A percentile compares a stretch with the other conserved stretches of the same genome.
phyloP scores from a whole-genome alignment of 768 basidiomycete species.

The Serpula lacrymans region DNA sequence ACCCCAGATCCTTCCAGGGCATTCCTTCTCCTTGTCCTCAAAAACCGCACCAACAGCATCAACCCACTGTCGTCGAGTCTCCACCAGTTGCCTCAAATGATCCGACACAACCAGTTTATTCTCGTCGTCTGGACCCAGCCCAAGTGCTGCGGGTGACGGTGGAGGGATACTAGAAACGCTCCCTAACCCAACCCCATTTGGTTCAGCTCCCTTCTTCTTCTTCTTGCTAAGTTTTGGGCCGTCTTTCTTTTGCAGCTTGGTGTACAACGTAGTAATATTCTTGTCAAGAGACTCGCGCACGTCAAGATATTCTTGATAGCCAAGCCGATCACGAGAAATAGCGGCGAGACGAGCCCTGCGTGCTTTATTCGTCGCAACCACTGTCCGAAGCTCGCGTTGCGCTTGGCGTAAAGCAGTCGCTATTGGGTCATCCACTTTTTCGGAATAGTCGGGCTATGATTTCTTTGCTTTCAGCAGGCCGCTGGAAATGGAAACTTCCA shows the following conservation, averaged over 20 bases:
- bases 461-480: conserved; percentile 14
- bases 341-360: conserved; percentile 69
- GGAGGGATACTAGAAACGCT: conserved; percentile 37
- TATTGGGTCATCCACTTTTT: conserved; percentile 91
- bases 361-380: conserved; percentile 79
- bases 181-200: conserved; percentile 29
- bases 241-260: conserved; percentile 82
- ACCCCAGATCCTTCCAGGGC: conserved; percentile 73
- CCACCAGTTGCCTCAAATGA: conserved; percentile 67
- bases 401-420: conserved; percentile 86
- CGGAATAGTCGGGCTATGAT: conserved; percentile 64
- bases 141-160: conserved; percentile 69
- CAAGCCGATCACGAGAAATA: conserved; percentile 83
- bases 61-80: conserved; percentile 77
- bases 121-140: conserved; percentile 66
- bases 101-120: conserved; percentile 61
- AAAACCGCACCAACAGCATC: conserved; percentile 73
- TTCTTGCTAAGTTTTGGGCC: conserved; percentile 65
- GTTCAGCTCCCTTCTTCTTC: conserved; percentile 60
- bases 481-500: conserved; percentile 12
- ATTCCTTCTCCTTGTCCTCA: conserved; percentile 62
- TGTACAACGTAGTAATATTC: conserved; percentile 69
- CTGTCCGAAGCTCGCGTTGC: conserved; percentile 74
- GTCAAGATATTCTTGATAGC: conserved; percentile 88
- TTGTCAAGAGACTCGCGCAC: conserved; percentile 83